Evolutionary conservation across 768 basidiomycete genomes (phyloP).

Genomic region (Leccinum obscurum): DNA sequence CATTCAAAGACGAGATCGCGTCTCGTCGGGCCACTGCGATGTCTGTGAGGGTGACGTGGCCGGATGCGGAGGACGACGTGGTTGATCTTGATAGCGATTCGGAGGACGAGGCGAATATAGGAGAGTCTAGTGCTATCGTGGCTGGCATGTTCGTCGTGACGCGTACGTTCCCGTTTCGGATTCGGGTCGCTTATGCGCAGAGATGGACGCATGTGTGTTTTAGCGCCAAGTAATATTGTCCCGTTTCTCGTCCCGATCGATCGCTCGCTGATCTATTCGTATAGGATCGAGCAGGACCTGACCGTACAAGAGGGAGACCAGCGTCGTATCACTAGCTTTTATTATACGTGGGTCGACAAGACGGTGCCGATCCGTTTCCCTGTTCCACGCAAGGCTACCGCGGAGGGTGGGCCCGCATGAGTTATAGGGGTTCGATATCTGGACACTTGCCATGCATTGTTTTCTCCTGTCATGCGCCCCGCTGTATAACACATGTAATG

Average conservation of each 20-base stretch:
- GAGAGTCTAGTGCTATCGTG: slow-evolving; percentile 28
- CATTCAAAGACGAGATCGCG: slow-evolving; percentile 30
- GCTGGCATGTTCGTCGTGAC: slow-evolving; percentile 42
- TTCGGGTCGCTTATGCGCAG: slow-evolving; percentile 42
- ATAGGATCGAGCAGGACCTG: slow-evolving; percentile 29
- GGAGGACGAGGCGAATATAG: no score
- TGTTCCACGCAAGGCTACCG: slow-evolving; percentile 11
- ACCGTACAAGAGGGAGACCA: slow-evolving; percentile 17
- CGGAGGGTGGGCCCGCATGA: neutral
- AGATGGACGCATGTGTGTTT: slow-evolving; percentile 35
- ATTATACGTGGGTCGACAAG: slow-evolving; percentile 33
- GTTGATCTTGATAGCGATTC: neutral
- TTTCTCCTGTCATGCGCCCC: neutral
- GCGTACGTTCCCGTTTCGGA: slow-evolving; percentile 39
- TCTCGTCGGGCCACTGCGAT: slow-evolving; percentile 19
- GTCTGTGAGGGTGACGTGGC: slow-evolving; percentile 32
- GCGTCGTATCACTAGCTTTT: slow-evolving; percentile 37
- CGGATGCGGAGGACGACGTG: slow-evolving; percentile 23
- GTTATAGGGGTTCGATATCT: neutral
- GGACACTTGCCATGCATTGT: neutral
- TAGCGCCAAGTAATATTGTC: slow-evolving; percentile 37
- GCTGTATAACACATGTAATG: slow-evolving; percentile 8
- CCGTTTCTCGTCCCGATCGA: neutral
- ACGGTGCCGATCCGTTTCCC: slow-evolving; percentile 36
- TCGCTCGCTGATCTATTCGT: neutral